Base-by-base conservation (phyloP, 2,329 filamentous ascomycete species). In the Colletotrichum sp. region DNA sequence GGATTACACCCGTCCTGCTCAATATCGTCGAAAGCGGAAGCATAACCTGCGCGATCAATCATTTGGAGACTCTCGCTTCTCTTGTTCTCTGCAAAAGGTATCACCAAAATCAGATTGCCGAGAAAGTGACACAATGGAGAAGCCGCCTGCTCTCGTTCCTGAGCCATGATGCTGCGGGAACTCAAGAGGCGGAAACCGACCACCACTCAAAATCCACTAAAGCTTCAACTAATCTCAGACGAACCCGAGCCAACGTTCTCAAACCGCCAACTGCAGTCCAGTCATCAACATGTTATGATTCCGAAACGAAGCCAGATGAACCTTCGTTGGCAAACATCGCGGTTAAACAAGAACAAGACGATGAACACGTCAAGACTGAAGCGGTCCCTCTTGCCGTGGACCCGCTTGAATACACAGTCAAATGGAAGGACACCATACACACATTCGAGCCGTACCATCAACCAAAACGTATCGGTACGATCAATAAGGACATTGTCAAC, bases 41-140 rank as follows among this genome's bases (percentile, higher is more conserved):
- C 6, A 22, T 75, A n/a, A 15, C 9, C 13, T 55, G 8, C 16
- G 72, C 69, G 8, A 34, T 12, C 9, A 9, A 8, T 15, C 69
- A 72, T n/a, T 34, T 74, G 6, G 13, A 76, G 55, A 34, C 13
- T 5, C 70, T 76, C 12, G 71, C 57, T 9, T 61, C 22, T 25
- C 65, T 67, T 4, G 61, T 69, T 22, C 49, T 77, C 27, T 74
- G 71, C n/a, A 77, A 25, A 52, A 69, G 55, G 9, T 32, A 19
- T 3, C 74, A 73, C 27, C 69, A 76, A 16, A 8, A 2, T 13
- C 74, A 76, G 19, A 22, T 44, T 27, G 57, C 27, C 1, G 74
- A 76, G 32, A 66, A 69, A 29, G 59, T 44, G 3, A 12, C 39
- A 8, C 39, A 73, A 6, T 73, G 69, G 74, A 19, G 34, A 9